These are phyloP conservation scores for Microsporum ferrugineum DNA, from an alignment of 2,329 filamentous ascomycete species.

Conservation along the genomic window DNA sequence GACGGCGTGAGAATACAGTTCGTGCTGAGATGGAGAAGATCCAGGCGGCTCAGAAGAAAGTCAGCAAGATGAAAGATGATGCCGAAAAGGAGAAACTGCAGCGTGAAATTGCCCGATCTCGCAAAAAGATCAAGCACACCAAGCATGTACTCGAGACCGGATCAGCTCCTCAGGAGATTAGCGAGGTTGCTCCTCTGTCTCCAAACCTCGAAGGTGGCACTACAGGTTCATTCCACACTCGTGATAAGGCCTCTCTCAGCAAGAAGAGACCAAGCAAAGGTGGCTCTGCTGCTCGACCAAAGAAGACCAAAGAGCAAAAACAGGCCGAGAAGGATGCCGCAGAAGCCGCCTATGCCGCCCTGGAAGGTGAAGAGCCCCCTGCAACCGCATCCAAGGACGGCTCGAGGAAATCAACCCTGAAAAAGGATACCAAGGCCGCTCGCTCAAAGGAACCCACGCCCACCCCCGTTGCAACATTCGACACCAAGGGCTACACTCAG, in stretches of 20 bases:
- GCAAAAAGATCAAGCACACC: constrained; percentile 86
- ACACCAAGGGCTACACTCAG: constrained; percentile 88
- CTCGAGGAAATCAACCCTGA: constrained; percentile 32
- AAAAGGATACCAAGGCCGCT: constrained; percentile 32
- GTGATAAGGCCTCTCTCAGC: constrained; percentile 40
- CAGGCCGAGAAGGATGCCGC: constrained; percentile 63
- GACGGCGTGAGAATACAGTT: constrained; percentile 85
- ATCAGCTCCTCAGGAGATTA: constrained; percentile 59
- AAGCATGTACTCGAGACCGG: constrained; percentile 78
- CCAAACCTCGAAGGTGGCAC: constrained; percentile 74
- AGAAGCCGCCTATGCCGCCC: constrained; percentile 72
- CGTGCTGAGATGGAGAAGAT: constrained; percentile 81
- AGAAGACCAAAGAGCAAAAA: constrained; percentile 74
- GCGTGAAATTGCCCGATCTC: constrained; percentile 75
- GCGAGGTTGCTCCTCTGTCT: constrained; percentile 59
- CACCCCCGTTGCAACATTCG: constrained; percentile 53
- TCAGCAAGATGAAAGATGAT: constrained; percentile 68
- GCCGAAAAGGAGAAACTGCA: constrained; percentile 69
- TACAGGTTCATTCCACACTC: constrained; percentile 71
- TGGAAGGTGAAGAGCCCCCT: constrained; percentile 35
- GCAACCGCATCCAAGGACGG: constrained; percentile 50
- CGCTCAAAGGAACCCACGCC: constrained; percentile 36
- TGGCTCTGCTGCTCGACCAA: constrained; percentile 50
- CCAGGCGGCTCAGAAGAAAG: constrained; percentile 63
- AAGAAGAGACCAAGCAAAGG: constrained; percentile 45